Evolutionary conservation across 306 rosid species (phyloP), one percentile per base, ranked within the genome.

Genomic region (Gillenia trifoliata): DNA sequence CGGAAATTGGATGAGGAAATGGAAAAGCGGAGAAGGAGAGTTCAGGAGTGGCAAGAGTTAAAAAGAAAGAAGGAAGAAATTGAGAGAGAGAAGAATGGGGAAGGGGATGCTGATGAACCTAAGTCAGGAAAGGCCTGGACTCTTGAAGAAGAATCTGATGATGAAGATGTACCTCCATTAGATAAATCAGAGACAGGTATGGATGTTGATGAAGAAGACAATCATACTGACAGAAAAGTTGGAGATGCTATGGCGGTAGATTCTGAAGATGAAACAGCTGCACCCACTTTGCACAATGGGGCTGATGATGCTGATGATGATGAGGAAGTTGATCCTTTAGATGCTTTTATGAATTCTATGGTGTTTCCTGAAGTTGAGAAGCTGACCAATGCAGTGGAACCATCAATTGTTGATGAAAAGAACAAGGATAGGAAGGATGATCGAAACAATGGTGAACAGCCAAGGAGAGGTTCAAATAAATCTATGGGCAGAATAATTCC

Each of bases 21-120:
- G 93, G 98, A 93, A 79, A 93, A 93, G 85, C 76, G 98, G 75
- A 87, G 98, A 84, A 85, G 98, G 75, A 91, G 97, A 81, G 98
- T 93, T 71, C 98, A 89, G 80, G 98, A 91, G 77, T 91, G 97
- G 98, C 98, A 93, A 71, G 96, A 93, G 80, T 77, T 83, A 61
- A 90, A 84, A 83, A 93, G 97, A 85, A 85, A 85, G 85, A 84
- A 87, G 78, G 98, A 93, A 81, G 98, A 88, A 75, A 88, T 77
- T 16, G 96, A 93, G 72, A 83, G 83, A 84, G 93, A 88, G 75
- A 89, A 89, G 59, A 86, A 61, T 16, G 96, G 89, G 45, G 96
- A 88, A 78, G 89, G 45, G 25, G 78, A 71, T 78, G 83, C 72
- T 45, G 85, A 80, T 52, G 96, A 86, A 85, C 91, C 82, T 11